Evolutionary conservation across 2,329 filamentous ascomycete species (phyloP).

Genomic region (Ramularia collo-cygni): DNA sequence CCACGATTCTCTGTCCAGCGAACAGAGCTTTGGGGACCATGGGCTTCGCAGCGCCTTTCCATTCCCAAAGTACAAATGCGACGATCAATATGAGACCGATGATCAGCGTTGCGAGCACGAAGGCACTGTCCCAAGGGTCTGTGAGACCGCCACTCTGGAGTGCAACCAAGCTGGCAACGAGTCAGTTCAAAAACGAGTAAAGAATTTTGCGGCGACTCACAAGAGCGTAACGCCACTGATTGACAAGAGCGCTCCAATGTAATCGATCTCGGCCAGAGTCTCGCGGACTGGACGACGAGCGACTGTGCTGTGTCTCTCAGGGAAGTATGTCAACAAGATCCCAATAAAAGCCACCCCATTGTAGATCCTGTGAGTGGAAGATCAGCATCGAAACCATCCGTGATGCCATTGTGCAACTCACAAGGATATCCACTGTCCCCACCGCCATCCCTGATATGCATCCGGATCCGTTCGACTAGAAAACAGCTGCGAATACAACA

Average conservation of each 20-base stretch:
- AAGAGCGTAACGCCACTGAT: slow-evolving; percentile 45
- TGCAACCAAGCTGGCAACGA: slow-evolving; percentile 33
- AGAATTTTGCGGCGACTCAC: too few species aligned
- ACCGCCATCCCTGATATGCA: neutral
- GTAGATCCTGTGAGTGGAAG: slow-evolving; percentile 33
- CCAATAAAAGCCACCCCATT: slow-evolving; percentile 43
- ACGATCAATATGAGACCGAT: slow-evolving; percentile 17
- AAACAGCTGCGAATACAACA: slow-evolving; percentile 13
- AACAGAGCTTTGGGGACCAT: slow-evolving; percentile 21
- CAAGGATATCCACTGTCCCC: slow-evolving; percentile 1
- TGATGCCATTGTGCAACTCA: neutral
- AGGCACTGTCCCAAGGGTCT: slow-evolving; percentile 14
- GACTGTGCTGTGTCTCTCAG: slow-evolving; percentile 5
- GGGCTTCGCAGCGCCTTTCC: slow-evolving; percentile 17
- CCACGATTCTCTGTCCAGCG: slow-evolving; percentile 23
- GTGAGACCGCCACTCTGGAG: slow-evolving; percentile 12
- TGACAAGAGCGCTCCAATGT: slow-evolving; percentile 43
- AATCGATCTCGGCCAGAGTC: slow-evolving; percentile 42
- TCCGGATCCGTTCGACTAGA: slow-evolving; percentile 3
- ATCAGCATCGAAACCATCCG: slow-evolving; percentile 3
- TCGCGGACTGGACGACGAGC: slow-evolving; percentile 9
- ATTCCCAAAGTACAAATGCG: slow-evolving; percentile 24
- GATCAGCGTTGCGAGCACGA: slow-evolving; percentile 21
- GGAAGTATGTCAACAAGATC: slow-evolving; percentile 27
- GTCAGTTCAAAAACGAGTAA: too few species aligned